Evolutionary conservation across 1,284 basidiomycete species (phyloP), one percentile per base, ranked within the genome.

Genomic region (Sanghuangporus sanghuang): DNA sequence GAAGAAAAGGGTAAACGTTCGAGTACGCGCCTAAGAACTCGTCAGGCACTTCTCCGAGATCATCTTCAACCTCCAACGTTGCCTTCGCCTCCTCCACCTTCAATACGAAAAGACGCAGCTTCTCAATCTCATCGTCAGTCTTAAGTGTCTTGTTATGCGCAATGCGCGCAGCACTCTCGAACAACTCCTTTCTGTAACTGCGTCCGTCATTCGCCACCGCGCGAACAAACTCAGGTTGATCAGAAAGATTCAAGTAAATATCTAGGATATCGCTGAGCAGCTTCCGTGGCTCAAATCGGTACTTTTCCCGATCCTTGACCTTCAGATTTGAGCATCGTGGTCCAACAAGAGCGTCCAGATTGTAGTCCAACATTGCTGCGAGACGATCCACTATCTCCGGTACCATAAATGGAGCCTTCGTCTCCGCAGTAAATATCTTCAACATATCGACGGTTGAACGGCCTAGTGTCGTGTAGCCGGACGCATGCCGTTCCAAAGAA

Each of bases 331-430:
- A 84, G 72, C 87, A 94, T 65, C 84, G 84, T 2, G 95, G 94
- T 0, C 97, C 97, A 32, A 90, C 93, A 35, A 99, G 86, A 6
- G 89, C 88, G 59, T 92, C 87, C 27, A 99, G 80, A 71, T 98
- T 98, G 78, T 96, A 96, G 74, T 98, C 92, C 69, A 99, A 78
- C 93, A 98, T 98, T 0, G 96, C 96, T 3, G 97, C 96, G 16
- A 99, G 82, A 46, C 93, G 86, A 72, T 96, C 92, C 36, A 99
- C 94, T 62, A 99, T 98, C 76, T 99, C 97, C 2, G 93, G 90
- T 75, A 93, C 92, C 85, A 98, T 92, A 77, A 99, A 99, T 0
- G 96, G 95, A 48, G 84, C 85, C 71, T 91, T 93, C 0, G 94
- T 93, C 72, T 97, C 93, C 0, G 87, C 91, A 0, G 96, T 97